Evolutionary conservation across 192 early-diverging fungal genomes (phyloP).

Genomic region (Geranomyces michiganensis): DNA sequence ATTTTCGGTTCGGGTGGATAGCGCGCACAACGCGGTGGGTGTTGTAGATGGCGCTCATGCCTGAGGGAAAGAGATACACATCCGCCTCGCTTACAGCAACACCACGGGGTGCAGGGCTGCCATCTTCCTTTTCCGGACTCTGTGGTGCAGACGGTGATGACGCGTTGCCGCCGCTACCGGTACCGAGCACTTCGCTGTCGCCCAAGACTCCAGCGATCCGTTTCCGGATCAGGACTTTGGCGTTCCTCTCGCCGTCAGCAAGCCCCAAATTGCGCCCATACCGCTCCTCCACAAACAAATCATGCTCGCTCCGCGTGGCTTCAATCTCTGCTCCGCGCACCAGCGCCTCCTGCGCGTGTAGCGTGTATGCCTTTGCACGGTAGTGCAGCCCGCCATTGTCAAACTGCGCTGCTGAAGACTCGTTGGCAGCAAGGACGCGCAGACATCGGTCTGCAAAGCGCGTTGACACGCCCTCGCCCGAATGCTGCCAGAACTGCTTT

Average conservation of each 20-base stretch:
- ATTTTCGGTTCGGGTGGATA: slow-evolving; percentile 55
- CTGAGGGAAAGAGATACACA: slow-evolving; percentile 85
- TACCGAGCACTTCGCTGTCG: slow-evolving; percentile 32
- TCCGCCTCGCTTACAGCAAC: slow-evolving; percentile 63
- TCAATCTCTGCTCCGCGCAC: slow-evolving; percentile 12
- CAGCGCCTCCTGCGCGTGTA: slow-evolving; percentile 26
- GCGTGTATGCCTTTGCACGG: slow-evolving; percentile 11
- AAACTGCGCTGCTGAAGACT: slow-evolving; percentile 32
- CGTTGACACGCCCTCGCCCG: slow-evolving; percentile 86
- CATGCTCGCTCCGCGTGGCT: slow-evolving; percentile 50
- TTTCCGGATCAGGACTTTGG: slow-evolving; percentile 72
- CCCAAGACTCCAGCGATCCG: slow-evolving; percentile 83
- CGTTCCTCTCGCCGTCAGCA: slow-evolving; percentile 67
- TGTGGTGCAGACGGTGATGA: too few species aligned
- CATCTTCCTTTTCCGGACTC: too few species aligned
- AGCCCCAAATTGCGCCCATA: slow-evolving; percentile 89
- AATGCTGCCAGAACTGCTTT: slow-evolving; percentile 97
- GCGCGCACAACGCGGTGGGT: slow-evolving; percentile 68
- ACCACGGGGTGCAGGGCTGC: too few species aligned
- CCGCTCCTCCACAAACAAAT: slow-evolving; percentile 86
- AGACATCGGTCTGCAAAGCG: slow-evolving; percentile 86
- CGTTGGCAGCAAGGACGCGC: slow-evolving; percentile 65
- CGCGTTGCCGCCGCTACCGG: not conserved
- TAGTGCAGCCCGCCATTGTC: slow-evolving; percentile 18
- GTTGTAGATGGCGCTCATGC: slow-evolving; percentile 94